phyloP scores from a whole-genome alignment of 1,284 basidiomycete species.

The Acaromyces ingoldii region DNA sequence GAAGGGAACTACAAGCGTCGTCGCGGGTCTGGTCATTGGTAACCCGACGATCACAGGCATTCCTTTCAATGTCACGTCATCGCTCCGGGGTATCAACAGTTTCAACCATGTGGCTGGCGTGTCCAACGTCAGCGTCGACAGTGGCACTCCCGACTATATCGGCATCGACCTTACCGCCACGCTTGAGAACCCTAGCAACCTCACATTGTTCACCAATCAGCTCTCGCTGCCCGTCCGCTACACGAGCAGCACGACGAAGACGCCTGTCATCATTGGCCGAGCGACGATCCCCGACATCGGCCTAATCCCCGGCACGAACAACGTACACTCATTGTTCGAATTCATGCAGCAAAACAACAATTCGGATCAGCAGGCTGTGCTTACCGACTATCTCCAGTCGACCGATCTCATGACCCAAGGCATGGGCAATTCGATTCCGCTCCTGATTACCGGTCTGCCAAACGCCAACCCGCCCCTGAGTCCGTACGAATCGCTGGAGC shows the following conservation, averaged over 20 bases:
- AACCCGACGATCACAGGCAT: conserved; percentile 58
- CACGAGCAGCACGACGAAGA: conserved; percentile 54
- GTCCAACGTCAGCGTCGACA: conserved; percentile 21
- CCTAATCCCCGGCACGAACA: conserved; percentile 62
- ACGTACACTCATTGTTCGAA: conserved; percentile 60
- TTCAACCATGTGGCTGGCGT: conserved; percentile 6
- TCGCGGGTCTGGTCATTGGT: conserved; percentile 64
- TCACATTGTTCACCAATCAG: conserved; percentile 62
- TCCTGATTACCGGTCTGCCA: conserved; percentile 14
- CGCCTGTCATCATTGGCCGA: conserved; percentile 46
- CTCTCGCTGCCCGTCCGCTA: conserved; percentile 63
- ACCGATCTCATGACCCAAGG: neutral
- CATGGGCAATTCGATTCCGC: conserved; percentile 4
- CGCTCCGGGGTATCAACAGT: conserved; percentile 56
- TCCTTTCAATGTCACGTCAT: conserved; percentile 61
- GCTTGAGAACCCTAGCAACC: conserved; percentile 50
- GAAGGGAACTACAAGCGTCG: conserved; percentile 62
- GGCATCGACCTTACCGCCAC: conserved; percentile 21
- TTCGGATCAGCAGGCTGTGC: conserved; percentile 58
- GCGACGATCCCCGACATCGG: conserved; percentile 54
- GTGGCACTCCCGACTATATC: conserved; percentile 25
- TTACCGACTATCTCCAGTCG: conserved; percentile 44
- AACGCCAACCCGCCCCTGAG: conserved; percentile 55
- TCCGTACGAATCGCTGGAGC: conserved; percentile 62
- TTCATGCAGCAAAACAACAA: conserved; percentile 53